A percentile compares a stretch with the other conserved stretches of the same genome.
Conservation (phyloP, 2,329 filamentous ascomycete genomes). For the Curvularia sp. region DNA sequence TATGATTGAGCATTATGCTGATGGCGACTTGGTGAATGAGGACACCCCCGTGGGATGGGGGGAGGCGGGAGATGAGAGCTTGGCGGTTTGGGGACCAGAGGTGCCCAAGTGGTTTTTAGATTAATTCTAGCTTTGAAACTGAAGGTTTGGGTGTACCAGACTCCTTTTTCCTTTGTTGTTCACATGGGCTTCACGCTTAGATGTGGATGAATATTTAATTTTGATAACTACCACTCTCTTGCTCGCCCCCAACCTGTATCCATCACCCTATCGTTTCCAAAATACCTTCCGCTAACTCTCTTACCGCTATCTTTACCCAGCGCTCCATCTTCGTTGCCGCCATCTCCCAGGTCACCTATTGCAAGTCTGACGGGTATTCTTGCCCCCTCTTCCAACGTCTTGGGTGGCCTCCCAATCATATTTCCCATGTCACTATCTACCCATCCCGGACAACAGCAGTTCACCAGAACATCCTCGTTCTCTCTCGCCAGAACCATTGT, state of each 20-base stretch:
- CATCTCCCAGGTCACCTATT: slow-evolving; percentile 23
- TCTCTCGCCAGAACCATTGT: slow-evolving; percentile 25
- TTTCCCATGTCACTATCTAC: slow-evolving; percentile 35
- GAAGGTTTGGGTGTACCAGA: not conserved
- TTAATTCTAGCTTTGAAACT: slow-evolving; percentile 11
- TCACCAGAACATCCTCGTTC: slow-evolving; percentile 16
- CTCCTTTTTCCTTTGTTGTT: too few species aligned
- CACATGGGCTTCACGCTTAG: not conserved
- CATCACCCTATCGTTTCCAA: slow-evolving; percentile 23
- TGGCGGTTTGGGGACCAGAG: slow-evolving; percentile 55
- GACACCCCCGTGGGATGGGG: slow-evolving; percentile 58
- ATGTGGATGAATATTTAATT: not conserved
- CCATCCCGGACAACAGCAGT: slow-evolving; percentile 35
- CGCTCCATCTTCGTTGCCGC: slow-evolving; percentile 14
- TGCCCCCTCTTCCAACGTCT: slow-evolving; percentile 29
- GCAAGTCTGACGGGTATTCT: slow-evolving; percentile 23
- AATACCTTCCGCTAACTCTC: slow-evolving; percentile 25
- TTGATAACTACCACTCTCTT: slow-evolving; percentile 17
- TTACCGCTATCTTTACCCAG: slow-evolving; percentile 5
- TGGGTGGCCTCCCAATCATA: slow-evolving; percentile 25
- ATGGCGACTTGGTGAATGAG: slow-evolving; percentile 71
- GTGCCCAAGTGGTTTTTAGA: slow-evolving; percentile 50
- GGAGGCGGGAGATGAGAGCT: slow-evolving; percentile 51
- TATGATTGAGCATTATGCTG: slow-evolving; percentile 74
- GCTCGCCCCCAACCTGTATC: slow-evolving; percentile 21